Conservation (phyloP, 163 green algal genomes). For the Scenedesmus sp. region DNA sequence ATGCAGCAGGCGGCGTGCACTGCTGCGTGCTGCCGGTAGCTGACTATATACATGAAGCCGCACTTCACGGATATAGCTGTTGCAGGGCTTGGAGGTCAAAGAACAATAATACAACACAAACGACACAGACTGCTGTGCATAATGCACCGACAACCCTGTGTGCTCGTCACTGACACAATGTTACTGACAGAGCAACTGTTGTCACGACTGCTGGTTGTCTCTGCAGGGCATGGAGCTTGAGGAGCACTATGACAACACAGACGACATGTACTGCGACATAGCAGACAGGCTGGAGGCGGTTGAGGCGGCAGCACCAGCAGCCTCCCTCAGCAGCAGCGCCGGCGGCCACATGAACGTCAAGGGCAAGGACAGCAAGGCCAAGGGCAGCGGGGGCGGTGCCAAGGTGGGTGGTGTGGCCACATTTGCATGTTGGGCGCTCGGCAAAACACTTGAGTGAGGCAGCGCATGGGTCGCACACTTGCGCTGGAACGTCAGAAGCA, state of each 20-base stretch:
- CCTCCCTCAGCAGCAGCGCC: neutral
- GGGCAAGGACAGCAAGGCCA: slow-evolving; percentile 60
- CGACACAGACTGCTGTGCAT: too few species aligned
- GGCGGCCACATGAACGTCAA: slow-evolving; percentile 26
- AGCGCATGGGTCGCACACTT: too few species aligned
- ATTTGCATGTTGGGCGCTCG: too few species aligned
- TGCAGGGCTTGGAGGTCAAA: neutral
- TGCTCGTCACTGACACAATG: too few species aligned
- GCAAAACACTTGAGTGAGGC: too few species aligned
- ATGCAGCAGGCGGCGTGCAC: too few species aligned
- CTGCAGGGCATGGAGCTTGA: slow-evolving; percentile 75
- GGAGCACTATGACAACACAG: slow-evolving; percentile 87
- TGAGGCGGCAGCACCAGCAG: slow-evolving; percentile 62
- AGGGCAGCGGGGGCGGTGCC: slow-evolving; percentile 22
- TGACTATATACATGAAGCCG: too few species aligned
- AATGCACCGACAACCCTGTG: too few species aligned
- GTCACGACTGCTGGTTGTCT: neutral
- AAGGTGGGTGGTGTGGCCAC: neutral
- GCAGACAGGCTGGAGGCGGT: slow-evolving; percentile 87
- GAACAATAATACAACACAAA: too few species aligned
- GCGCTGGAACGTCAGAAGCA: too few species aligned
- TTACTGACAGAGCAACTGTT: too few species aligned
- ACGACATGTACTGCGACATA: slow-evolving; percentile 90
- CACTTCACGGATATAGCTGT: neutral
- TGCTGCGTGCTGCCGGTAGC: too few species aligned